A percentile compares a stretch with the other conserved stretches of the same genome.
Evolutionary conservation across 441 rosid species (phyloP).

Genomic region (Populus hybrid): DNA sequence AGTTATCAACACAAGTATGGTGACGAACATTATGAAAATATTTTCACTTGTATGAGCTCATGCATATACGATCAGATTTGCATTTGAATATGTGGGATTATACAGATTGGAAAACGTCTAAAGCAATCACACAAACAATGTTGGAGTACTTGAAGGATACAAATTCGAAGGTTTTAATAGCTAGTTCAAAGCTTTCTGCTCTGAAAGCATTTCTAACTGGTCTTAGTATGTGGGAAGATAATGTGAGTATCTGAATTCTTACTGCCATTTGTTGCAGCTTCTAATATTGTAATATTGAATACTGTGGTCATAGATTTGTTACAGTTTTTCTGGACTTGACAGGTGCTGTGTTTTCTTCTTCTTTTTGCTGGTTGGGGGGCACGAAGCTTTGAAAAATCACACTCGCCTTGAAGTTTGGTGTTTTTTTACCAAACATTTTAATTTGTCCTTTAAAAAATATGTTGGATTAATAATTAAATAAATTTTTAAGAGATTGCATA

Average conservation of each 20-base stretch:
- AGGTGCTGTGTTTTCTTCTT: neutral
- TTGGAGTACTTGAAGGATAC: conserved; percentile 58
- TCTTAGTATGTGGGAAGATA: conserved; percentile 50
- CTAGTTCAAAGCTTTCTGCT: conserved; percentile 60
- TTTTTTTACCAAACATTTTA: no score
- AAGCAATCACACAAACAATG: conserved; percentile 58
- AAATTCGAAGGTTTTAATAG: conserved; percentile 62
- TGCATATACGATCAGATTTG: conserved; percentile 45
- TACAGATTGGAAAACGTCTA: conserved; percentile 71
- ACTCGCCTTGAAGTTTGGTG: no score
- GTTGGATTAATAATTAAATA: no score
- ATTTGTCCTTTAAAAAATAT: no score
- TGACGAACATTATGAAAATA: conserved; percentile 32
- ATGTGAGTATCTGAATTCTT: conserved; percentile 50
- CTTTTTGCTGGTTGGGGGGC: neutral
- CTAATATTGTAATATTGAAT: conserved; percentile 7
- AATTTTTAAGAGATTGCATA: no score
- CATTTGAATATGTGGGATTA: conserved; percentile 71
- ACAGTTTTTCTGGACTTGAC: neutral
- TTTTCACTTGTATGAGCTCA: conserved; percentile 47
- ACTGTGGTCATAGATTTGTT: neutral
- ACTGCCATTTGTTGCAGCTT: conserved; percentile 8
- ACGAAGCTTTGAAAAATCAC: no score
- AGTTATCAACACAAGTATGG: conserved; percentile 36
- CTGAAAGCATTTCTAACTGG: conserved; percentile 60